Conservation (phyloP, 164 flowering plant species). For the Houttuynia cordata region DNA sequence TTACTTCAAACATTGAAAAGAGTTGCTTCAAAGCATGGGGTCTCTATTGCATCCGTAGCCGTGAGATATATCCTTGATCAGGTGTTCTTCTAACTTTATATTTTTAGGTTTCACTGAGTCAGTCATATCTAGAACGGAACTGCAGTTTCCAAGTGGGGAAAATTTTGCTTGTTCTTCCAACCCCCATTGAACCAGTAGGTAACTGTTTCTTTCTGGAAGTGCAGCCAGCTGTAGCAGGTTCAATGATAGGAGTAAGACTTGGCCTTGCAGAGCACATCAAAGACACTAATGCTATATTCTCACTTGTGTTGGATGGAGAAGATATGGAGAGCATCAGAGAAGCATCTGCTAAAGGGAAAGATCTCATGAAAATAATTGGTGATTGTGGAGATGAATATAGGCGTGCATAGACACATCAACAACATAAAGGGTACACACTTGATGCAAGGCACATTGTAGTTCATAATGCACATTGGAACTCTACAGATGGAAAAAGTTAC, state of each 20-base stretch:
- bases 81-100: conserved; percentile 22
- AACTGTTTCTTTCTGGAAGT: neutral
- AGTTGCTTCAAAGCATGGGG: conserved; percentile 68
- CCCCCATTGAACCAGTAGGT: too few species aligned
- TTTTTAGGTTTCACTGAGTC: neutral
- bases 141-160: neutral
- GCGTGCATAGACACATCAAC: conserved; percentile 24
- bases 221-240: conserved; percentile 90
- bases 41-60: conserved; percentile 80
- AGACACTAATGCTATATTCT: conserved; percentile 58
- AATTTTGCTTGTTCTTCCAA: neutral
- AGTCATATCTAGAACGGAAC: neutral
- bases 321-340: conserved; percentile 56
- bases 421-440: neutral
- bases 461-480: too few species aligned
- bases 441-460: neutral
- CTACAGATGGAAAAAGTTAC: neutral
- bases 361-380: conserved; percentile 74
- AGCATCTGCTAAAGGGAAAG: conserved; percentile 53
- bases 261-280: conserved; percentile 78
- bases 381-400: conserved; percentile 95
- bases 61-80: conserved; percentile 83
- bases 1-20: conserved; percentile 69
- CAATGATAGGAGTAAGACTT: conserved; percentile 92
- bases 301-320: conserved; percentile 74